Evolutionary conservation across 257 asterid species (phyloP), one percentile per base, ranked within the genome.

Genomic region (Petunia secreta): DNA sequence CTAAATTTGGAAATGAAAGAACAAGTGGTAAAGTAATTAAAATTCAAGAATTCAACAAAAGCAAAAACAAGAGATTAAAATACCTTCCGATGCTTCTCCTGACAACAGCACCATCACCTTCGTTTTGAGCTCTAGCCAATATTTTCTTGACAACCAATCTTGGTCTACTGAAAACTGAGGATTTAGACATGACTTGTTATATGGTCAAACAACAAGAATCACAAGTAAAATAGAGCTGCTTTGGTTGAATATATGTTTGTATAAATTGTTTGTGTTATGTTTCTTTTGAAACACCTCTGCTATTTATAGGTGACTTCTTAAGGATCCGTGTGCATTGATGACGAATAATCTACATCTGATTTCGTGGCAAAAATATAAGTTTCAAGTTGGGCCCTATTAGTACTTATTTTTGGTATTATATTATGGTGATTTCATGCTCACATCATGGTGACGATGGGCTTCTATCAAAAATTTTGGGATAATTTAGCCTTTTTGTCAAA

Each of bases 31-130:
- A 63, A 63, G 37, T 41, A 25, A 25, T 25, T 25, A 25, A 25
- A 25, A 25, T 25, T 25, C 25, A 8, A 34, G 0, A 77, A 14
- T n/a, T 14, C 40, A 43, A 39, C n/a, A 41, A 58, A 76, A 1
- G 9, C 1, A 46, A 69, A 46, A 69, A 4, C 0, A 44, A 46
- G 34, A 16, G 0, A 8, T 0, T 0, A 62, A 10, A 38, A 44
- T 79, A 95, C 99, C 98, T 87, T 69, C 99, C 99, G 85, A 95
- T 95, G 86, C 94, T 92, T 86, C 98, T 92, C 66, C 96, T 90
- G 0, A 90, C 97, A 71, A 88, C 83, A 8, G 97, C 98, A 59
- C 99, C 99, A 43, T 81, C 85, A 25, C 98, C 97, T 83, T 93
- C 98, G 9, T 90, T 80, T 84, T 95, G 98, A 15, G 91, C 66